These are phyloP conservation scores for Pulveroboletus ravenelii DNA, from an alignment of 768 basidiomycete species.

Conservation along the genomic window DNA sequence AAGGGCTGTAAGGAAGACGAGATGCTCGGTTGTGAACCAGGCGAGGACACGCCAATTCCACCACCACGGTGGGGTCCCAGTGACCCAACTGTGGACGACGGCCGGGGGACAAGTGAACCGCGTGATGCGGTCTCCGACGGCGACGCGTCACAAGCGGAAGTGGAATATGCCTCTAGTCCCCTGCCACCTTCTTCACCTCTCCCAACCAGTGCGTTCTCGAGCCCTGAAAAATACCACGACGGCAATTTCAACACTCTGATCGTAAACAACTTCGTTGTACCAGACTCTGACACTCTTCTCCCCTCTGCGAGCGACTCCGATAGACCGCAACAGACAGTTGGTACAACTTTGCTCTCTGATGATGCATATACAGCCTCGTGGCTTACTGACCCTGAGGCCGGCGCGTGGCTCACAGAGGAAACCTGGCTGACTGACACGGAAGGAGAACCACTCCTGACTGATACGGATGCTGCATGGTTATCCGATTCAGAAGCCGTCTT, in stretches of 20 bases:
- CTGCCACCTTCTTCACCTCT: constrained; percentile 62
- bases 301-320: constrained; percentile 8
- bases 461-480: constrained; percentile 33
- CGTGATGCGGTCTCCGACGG: constrained; percentile 14
- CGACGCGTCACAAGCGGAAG: constrained; percentile 23
- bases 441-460: constrained; percentile 41
- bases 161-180: constrained; percentile 37
- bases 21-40: constrained; percentile 31
- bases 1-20: constrained; percentile 25
- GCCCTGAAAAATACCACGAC: constrained; percentile 11
- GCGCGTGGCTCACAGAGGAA: constrained; percentile 26
- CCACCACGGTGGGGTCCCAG: constrained; percentile 13
- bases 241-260: constrained; percentile 16
- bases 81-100: background rate
- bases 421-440: constrained; percentile 28
- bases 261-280: constrained; percentile 1
- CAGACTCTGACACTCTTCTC: constrained; percentile 13
- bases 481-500: constrained; percentile 31
- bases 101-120: background rate
- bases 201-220: constrained; percentile 46
- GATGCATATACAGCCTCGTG: constrained; percentile 1
- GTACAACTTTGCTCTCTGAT: constrained; percentile 14
- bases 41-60: constrained; percentile 41
- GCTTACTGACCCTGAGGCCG: constrained; percentile 16
- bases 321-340: background rate